Evolutionary conservation across 1,139 yeast genomes (phyloP).

Genomic region (Yamadazyma diddensiae): DNA sequence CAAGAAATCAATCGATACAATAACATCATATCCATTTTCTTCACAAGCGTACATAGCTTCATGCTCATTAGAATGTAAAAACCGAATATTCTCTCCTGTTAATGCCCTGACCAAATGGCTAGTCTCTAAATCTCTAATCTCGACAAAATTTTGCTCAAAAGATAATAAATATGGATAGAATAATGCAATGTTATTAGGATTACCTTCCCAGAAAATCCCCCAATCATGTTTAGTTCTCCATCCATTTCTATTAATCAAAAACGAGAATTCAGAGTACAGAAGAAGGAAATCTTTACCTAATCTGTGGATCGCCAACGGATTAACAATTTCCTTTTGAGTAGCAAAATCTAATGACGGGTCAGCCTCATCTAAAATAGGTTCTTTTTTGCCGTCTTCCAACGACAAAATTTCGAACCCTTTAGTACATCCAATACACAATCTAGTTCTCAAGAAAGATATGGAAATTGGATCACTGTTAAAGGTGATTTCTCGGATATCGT

Average conservation of each 20-base stretch:
- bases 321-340: constrained; percentile 72
- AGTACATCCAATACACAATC: constrained; percentile 91
- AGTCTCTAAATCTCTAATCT: constrained; percentile 86
- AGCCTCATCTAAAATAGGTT: constrained; percentile 85
- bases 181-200: constrained; percentile 86
- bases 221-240: constrained; percentile 95
- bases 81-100: constrained; percentile 89
- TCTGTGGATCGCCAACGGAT: constrained; percentile 89
- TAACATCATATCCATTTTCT: constrained; percentile 86
- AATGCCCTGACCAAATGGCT: constrained; percentile 85
- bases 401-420: constrained; percentile 94
- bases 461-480: constrained; percentile 90
- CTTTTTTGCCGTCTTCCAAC: constrained; percentile 73
- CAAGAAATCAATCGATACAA: constrained; percentile 85
- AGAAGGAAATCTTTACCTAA: constrained; percentile 84
- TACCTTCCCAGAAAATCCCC: constrained; percentile 96
- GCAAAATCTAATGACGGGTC: constrained; percentile 96
- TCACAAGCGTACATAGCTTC: constrained; percentile 94
- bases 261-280: constrained; percentile 89
- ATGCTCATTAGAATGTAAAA: constrained; percentile 85
- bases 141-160: constrained; percentile 87
- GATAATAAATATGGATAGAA: constrained; percentile 93
- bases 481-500: constrained; percentile 69
- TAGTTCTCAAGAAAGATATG: constrained; percentile 83
- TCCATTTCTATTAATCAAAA: constrained; percentile 90